Percentiles rank a stretch among this genome's conserved stretches.
Evolutionary conservation across 164 flowering plant species (phyloP).

Genomic region (Kingdonia uniflora): DNA sequence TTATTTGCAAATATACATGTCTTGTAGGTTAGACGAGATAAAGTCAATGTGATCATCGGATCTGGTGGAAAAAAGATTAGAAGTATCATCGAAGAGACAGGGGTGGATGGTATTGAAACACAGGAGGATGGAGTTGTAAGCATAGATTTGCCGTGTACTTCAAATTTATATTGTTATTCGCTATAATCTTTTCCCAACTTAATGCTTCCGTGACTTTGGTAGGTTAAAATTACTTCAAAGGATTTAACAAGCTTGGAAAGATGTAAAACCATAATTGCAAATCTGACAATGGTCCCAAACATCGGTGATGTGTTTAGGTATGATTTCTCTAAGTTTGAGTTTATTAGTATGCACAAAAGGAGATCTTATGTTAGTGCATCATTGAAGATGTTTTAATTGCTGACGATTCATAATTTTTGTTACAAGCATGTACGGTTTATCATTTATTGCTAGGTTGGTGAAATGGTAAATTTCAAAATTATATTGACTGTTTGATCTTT

Average conservation of each 20-base stretch:
- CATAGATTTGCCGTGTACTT: slow-evolving; percentile 1
- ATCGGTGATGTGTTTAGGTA: slow-evolving; percentile 88
- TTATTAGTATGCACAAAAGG: background rate
- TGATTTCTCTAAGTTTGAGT: background rate
- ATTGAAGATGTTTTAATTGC: no score
- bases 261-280: slow-evolving; percentile 68
- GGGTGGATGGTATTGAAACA: slow-evolving; percentile 79
- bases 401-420: no score
- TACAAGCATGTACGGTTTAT: background rate
- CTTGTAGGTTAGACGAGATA: slow-evolving; percentile 66
- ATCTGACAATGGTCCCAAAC: slow-evolving; percentile 79
- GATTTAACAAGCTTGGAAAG: slow-evolving; percentile 75
- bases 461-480: background rate
- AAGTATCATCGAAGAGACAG: slow-evolving; percentile 91
- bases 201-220: slow-evolving; percentile 14
- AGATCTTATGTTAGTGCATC: background rate
- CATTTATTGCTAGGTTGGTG: background rate
- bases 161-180: background rate
- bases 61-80: slow-evolving; percentile 91
- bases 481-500: background rate
- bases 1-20: slow-evolving; percentile 3
- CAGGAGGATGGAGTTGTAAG: slow-evolving; percentile 80
- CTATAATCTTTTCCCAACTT: background rate
- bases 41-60: slow-evolving; percentile 74
- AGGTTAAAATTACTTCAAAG: slow-evolving; percentile 91